These are phyloP conservation scores for Raphidocelis subcapitata DNA, from an alignment of 139 green algal species.

Conservation along the genomic window DNA sequence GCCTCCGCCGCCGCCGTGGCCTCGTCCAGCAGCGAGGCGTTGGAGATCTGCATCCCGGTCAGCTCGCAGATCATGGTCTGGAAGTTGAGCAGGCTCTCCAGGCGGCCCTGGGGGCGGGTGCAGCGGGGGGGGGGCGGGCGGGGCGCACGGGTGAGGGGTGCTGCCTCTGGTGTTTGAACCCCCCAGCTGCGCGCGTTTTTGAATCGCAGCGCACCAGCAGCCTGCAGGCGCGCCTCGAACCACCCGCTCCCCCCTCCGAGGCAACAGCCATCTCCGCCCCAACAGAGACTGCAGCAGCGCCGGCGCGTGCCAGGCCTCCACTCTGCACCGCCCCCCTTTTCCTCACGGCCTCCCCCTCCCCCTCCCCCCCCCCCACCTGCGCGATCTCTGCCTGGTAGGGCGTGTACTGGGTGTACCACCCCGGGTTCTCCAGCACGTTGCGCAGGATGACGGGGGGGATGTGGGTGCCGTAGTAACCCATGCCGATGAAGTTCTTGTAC, in stretches of 20 bases:
- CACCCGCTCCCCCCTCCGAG: too few species aligned
- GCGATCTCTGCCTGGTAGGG: constrained; percentile 98
- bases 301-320: too few species aligned
- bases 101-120: constrained; percentile 39
- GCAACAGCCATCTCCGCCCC: too few species aligned
- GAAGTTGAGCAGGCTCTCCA: constrained; percentile 99
- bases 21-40: constrained; percentile 97
- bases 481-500: constrained; percentile 94
- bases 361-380: constrained; percentile 56
- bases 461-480: constrained; percentile 97
- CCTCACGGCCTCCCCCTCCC: too few species aligned
- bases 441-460: constrained; percentile 93
- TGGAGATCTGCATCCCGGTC: constrained; percentile 93
- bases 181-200: too few species aligned
- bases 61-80: constrained; percentile 98
- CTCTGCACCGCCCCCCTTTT: too few species aligned
- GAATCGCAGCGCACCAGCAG: too few species aligned
- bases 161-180: too few species aligned
- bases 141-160: too few species aligned
- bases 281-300: too few species aligned
- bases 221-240: too few species aligned
- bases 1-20: constrained; percentile 97
- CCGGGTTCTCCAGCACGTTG: constrained; percentile 99
- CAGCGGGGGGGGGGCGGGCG: too few species aligned
- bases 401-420: constrained; percentile 99